Base-by-base conservation (phyloP, 139 green algal genomes). In the Monoraphidium neglectum region DNA sequence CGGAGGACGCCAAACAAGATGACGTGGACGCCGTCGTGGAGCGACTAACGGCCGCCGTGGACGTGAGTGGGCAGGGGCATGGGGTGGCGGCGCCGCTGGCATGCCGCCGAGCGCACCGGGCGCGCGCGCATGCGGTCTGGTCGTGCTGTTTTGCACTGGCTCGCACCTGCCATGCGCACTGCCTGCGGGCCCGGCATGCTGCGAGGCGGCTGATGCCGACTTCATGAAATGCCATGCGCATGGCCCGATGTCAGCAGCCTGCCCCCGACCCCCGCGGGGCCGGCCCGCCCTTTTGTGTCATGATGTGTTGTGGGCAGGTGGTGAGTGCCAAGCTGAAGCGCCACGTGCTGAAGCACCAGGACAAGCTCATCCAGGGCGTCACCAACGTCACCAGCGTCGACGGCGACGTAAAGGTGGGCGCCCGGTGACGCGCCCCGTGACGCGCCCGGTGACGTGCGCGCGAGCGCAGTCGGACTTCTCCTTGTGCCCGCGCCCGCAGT, bases 21-120 rank as follows among this genome's bases (percentile, higher is more conserved):
- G 80, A 90, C 6, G 82, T 92, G 28, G 87, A 92, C 43, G 53
- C 38, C 6, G 30, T 86, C 26, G 87, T 92, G 35, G 87, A 92
- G 23, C 38, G 70, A 33, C 72, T 92, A 2, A 77, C 82, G 12
- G 53, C 69, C 4, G 82, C 82, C 24, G 73, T 92, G 2, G 87
- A 92, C 80, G 87, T 91, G 38, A 33, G 72, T 12, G 10, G 3
- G 37, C 36, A 4, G 28, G 4, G 12, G 28, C n/a, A 3, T 13
- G 59, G 4, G n/a, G 59, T 37, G 13, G 24, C 4, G 16, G 53
- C n/a, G n/a, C n/a, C n/a, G n/a, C n/a, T n/a, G n/a, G n/a, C n/a
- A n/a, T n/a, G n/a, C n/a, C n/a, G n/a, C n/a, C n/a, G n/a, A n/a
- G n/a, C n/a, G n/a, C n/a, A n/a, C n/a, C n/a, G n/a, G n/a, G n/a